Conservation (phyloP, 495 filamentous ascomycete genomes). For the Talaromyces nanjingensis region DNA sequence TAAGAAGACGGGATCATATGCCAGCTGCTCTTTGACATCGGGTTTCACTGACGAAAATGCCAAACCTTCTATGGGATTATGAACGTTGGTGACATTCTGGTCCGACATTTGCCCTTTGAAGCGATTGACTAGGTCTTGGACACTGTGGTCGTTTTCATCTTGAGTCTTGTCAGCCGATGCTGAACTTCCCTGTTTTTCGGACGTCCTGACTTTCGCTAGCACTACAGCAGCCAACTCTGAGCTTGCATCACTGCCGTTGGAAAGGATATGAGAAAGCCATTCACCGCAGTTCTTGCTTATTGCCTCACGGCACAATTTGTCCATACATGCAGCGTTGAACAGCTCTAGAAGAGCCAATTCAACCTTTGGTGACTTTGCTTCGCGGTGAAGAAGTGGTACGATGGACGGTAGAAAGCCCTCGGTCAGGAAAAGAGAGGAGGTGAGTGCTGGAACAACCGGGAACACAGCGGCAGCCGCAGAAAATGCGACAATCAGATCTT, state of each 20-base stretch:
- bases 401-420: slow-evolving; percentile 71
- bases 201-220: slow-evolving; percentile 62
- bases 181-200: slow-evolving; percentile 33
- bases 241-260: slow-evolving; percentile 54
- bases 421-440: slow-evolving; percentile 69
- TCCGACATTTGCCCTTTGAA: slow-evolving; percentile 72
- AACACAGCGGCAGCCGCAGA: slow-evolving; percentile 84
- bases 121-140: slow-evolving; percentile 65
- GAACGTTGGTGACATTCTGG: slow-evolving; percentile 45
- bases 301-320: slow-evolving; percentile 66
- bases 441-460: slow-evolving; percentile 66
- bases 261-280: slow-evolving; percentile 75
- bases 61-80: slow-evolving; percentile 82
- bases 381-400: slow-evolving; percentile 61
- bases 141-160: slow-evolving; percentile 41
- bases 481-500: slow-evolving; percentile 68
- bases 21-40: slow-evolving; percentile 71
- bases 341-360: slow-evolving; percentile 80
- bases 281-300: slow-evolving; percentile 72
- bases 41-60: slow-evolving; percentile 83
- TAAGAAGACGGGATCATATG: slow-evolving; percentile 58
- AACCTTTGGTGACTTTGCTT: slow-evolving; percentile 67
- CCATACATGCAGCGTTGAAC: slow-evolving; percentile 83
- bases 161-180: slow-evolving; percentile 32
- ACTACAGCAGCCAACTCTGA: slow-evolving; percentile 78